A percentile compares a stretch with the other conserved stretches of the same genome.
Evolutionary conservation across 352 stramenopile genomes (phyloP).

Genomic region (Globisporangium spinosum): DNA sequence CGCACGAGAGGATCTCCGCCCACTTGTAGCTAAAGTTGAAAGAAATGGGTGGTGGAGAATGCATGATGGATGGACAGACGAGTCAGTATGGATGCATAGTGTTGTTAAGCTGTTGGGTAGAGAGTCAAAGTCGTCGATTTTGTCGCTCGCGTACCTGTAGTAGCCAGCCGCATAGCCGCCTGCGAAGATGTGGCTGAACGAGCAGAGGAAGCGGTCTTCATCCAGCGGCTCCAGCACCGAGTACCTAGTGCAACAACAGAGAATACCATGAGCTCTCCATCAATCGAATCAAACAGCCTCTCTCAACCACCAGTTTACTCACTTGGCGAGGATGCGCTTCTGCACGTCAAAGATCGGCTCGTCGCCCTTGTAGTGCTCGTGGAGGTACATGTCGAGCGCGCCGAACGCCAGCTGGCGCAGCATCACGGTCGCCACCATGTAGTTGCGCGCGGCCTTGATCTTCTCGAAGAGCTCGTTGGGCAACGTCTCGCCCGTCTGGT

Average conservation of each 20-base stretch:
- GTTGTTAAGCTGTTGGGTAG: not conserved
- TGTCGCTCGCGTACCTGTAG: constrained; percentile 76
- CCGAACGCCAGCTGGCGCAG: constrained; percentile 96
- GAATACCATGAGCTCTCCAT: not conserved
- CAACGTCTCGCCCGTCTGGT: constrained; percentile 87
- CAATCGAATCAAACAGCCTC: not conserved
- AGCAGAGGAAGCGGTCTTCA: constrained; percentile 97
- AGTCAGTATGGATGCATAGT: constrained; percentile 16
- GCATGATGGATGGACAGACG: constrained; percentile 4
- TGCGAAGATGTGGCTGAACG: constrained; percentile 98
- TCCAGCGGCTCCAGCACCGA: constrained; percentile 88
- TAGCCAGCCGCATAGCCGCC: constrained; percentile 97
- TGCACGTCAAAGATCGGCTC: constrained; percentile 95
- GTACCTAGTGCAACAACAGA: constrained; percentile 22
- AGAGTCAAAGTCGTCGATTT: not conserved
- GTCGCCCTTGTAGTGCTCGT: constrained; percentile 60
- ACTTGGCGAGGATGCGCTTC: constrained; percentile 84
- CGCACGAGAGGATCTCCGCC: constrained; percentile 96
- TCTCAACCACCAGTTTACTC: constrained; percentile 18
- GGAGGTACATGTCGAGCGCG: constrained; percentile 82
- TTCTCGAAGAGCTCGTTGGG: constrained; percentile 95
- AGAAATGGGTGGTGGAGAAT: constrained; percentile 6
- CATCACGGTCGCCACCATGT: constrained; percentile 93
- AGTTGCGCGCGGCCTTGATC: constrained; percentile 93
- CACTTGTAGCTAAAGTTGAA: constrained; percentile 89